Percentiles rank a stretch among this genome's conserved stretches.
Conservation (phyloP, 306 rosid species). For the Trifolium repens region DNA sequence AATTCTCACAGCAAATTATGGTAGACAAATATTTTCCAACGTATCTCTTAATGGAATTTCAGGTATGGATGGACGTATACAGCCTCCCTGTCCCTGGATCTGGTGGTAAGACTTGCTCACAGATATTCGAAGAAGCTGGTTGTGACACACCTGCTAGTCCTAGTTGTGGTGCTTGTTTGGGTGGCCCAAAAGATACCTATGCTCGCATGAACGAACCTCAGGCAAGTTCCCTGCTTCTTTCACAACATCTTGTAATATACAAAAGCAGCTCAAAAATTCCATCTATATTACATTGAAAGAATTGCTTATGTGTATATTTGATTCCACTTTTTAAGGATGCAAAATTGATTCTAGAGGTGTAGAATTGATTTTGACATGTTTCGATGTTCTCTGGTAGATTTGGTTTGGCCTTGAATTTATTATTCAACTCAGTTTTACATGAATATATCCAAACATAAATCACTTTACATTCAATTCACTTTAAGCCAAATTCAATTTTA, state of each 20-base stretch:
- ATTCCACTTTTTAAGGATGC: too few relatives aligned
- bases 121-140: conserved; percentile 99
- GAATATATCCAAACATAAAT: too few relatives aligned
- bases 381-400: too few relatives aligned
- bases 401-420: too few relatives aligned
- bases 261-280: conserved; percentile 9
- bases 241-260: conserved; percentile 9
- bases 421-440: too few relatives aligned
- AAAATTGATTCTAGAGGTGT: too few relatives aligned
- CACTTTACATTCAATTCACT: too few relatives aligned
- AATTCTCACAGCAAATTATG: conserved; percentile 27
- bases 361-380: too few relatives aligned
- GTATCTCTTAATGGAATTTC: conserved; percentile 34
- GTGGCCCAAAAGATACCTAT: conserved; percentile 93
- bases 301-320: too few relatives aligned
- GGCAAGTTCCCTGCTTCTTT: conserved; percentile 56
- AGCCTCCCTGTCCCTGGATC: conserved; percentile 82
- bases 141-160: conserved; percentile 99
- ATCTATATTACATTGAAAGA: neutral
- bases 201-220: conserved; percentile 86
- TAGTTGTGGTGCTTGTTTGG: conserved; percentile 94
- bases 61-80: conserved; percentile 97
- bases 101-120: conserved; percentile 97
- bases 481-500: too few relatives aligned
- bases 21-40: conserved; percentile 10